Percentiles rank a stretch among this genome's conserved stretches.
Evolutionary conservation across 768 basidiomycete genomes (phyloP).

Genomic region (Termitomyces sp.): DNA sequence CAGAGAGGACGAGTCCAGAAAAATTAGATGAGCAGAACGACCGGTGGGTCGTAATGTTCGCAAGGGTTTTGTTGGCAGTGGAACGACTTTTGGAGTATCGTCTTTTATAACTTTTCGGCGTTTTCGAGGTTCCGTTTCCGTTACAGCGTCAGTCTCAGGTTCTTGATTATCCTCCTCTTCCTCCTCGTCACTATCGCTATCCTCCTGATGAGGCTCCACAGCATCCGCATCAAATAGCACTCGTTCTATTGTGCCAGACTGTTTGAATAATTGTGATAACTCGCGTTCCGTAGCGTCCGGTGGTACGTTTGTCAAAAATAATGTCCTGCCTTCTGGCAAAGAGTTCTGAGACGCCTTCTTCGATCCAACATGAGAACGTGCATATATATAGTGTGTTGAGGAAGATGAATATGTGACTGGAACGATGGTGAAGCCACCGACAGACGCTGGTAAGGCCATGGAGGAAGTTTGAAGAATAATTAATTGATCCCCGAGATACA

Average conservation of each 20-base stretch:
- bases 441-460: conserved; percentile 23
- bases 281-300: conserved; percentile 85
- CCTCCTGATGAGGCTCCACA: conserved; percentile 34
- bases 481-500: too few species aligned
- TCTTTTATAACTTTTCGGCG: conserved; percentile 33
- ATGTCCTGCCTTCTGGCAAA: conserved; percentile 56
- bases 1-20: conserved; percentile 68
- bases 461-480: neutral
- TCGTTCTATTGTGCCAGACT: conserved; percentile 70
- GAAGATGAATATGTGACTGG: conserved; percentile 36
- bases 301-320: conserved; percentile 87
- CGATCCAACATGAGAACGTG: conserved; percentile 54
- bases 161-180: conserved; percentile 24
- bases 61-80: conserved; percentile 48
- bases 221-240: conserved; percentile 57
- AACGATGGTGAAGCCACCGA: conserved; percentile 45
- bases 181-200: conserved; percentile 35
- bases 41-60: conserved; percentile 61
- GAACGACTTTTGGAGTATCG: conserved; percentile 45
- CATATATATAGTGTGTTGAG: conserved; percentile 71
- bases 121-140: conserved; percentile 31
- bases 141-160: conserved; percentile 21
- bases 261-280: conserved; percentile 69
- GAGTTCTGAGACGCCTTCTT: conserved; percentile 27
- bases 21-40: conserved; percentile 62